Base-by-base conservation (phyloP, 106 monocot species). In the Dendrobium huoshanense region DNA sequence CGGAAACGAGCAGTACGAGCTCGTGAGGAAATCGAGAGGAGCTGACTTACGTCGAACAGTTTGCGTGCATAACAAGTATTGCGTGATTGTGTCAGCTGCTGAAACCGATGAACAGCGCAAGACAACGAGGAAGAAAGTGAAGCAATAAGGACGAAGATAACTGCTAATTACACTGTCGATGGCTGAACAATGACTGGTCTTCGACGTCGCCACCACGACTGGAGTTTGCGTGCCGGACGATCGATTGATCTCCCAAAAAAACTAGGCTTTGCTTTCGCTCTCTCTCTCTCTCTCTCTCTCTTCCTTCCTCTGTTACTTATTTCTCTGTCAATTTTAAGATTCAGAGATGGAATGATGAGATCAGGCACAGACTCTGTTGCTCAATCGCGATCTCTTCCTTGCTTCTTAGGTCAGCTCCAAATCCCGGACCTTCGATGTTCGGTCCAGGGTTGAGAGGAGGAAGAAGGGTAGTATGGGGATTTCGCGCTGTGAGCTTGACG, bases 21-120 rank as follows among this genome's bases (percentile, higher is more conserved):
- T 13, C 13, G 51, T 43, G 74, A 43, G 33, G 19, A 41, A 19
- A 41, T 16, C 31, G 74, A 74, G 41, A 18, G 7, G 42, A 3
- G 74, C 19, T 43, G 74, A 74, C 20, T 74, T 74, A 17, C 74
- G 42, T 74, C 74, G 74, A 74, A 74, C 74, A 74, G 31, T 19
- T 74, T 74, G 74, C 74, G 74, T 74, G 74, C 41, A 74, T 43
- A 9, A 18, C 42, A 74, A 74, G 74, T 17, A 43, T 41, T 74
- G 40, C 41, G 42, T 41, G 41, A 74, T 74, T 74, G 42, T n/a
- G 43, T 7, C 41, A 74, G 74, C 40, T 5, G 33, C 0, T 33
- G 40, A 41, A 19, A 74, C 10, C 27, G 70, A 70, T 70, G 64
- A 65, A 25, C 22, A 65, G 64, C 64, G 70, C 70, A 13, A 20